Evolutionary conservation across 1,284 basidiomycete species (phyloP), one percentile per base, ranked within the genome.

Genomic region (Polyporus tsugae): DNA sequence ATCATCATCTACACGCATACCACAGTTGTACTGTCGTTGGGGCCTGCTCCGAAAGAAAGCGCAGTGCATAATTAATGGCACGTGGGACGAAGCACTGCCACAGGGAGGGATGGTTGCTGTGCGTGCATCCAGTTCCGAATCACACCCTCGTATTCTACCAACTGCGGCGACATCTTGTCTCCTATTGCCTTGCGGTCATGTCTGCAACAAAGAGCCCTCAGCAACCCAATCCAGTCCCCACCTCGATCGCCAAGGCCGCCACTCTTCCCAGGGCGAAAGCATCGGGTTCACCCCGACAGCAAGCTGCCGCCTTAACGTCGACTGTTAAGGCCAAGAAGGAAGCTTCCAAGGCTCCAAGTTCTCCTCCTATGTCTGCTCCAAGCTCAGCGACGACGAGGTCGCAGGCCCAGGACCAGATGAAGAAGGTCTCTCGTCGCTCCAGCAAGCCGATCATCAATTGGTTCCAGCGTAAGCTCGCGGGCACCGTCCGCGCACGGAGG

Each of bases 361-460:
- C 68, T 38, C 33, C 71, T 42, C 60, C 72, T 33, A 67, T 68
- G 55, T 42, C 71, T 35, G 11, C 70, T 3, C 57, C 71, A 7
- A 68, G 70, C 6, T 29, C 58, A 25, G n/a, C 58, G 22, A 25
- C 58, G 22, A 42, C 58, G 38, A 63, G 63, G 42, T 44, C 70
- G 1, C 66, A 67, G 17, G 15, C 67, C n/a, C 69, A 65, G n/a
- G 71, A 69, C 6, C 77, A 81, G 38, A 70, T 78, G 61, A 90
- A 91, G 81, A 91, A 90, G 75, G 75, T 84, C 2, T 77, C 87
- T 58, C 84, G 87, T 63, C 87, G 89, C 59, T 87, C 91, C 17
- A 91, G 93, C 77, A 95, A 95, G 78, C 95, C 95, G 3, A 91
- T 97, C 74, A 91, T 96, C 76, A 94, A 95, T 74, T 97, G 95